Conservation (phyloP, 257 asterid species). For the Nicotiana tomentosiformis region DNA sequence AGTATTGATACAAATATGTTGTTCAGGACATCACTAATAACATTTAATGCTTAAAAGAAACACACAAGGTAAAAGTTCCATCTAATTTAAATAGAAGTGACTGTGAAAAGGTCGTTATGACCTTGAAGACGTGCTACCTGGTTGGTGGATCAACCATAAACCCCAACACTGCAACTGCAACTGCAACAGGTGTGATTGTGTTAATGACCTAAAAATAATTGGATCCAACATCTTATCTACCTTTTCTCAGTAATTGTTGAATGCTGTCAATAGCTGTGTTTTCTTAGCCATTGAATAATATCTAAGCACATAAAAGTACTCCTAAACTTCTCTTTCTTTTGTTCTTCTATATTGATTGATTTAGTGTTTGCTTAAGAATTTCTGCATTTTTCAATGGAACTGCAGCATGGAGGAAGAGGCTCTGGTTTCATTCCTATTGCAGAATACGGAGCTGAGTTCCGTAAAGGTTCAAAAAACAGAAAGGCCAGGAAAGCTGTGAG, state of each 20-base stretch:
- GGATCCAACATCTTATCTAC: background rate
- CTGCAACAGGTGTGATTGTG: background rate
- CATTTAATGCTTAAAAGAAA: constrained; percentile 4
- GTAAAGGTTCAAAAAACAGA: constrained; percentile 27
- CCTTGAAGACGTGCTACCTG: background rate
- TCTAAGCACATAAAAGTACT: background rate
- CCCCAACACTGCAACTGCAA: background rate
- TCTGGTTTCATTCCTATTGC: constrained; percentile 87
- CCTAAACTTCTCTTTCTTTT: background rate
- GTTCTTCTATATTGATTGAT: background rate
- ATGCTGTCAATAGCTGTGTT: background rate
- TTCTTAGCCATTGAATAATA: background rate
- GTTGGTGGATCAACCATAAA: background rate
- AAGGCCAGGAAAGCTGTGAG: constrained; percentile 60
- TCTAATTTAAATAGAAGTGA: background rate
- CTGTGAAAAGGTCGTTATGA: background rate
- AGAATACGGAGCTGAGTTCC: constrained; percentile 79
- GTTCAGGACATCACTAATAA: background rate
- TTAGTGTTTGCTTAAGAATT: background rate
- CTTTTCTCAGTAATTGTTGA: no score
- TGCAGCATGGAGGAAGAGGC: constrained; percentile 85
- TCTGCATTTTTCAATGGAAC: constrained; percentile 2
- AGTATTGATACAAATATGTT: background rate
- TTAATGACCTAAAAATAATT: background rate
- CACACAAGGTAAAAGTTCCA: background rate